Evolutionary conservation across 1,139 yeast genomes (phyloP).

Genomic region (Nakaseomyces glabratus): DNA sequence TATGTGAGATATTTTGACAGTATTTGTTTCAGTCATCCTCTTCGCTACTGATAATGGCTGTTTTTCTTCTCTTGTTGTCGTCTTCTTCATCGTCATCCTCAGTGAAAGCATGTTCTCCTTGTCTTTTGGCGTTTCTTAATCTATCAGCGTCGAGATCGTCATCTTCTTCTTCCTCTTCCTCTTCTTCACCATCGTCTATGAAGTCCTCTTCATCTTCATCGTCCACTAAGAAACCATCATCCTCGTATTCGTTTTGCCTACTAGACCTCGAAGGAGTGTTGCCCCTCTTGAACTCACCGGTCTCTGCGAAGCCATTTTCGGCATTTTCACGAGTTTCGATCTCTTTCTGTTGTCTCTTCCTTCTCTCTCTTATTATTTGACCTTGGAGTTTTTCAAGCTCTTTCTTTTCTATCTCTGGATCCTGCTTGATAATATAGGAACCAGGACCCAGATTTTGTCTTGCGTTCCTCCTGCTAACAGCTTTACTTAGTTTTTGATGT

Average conservation of each 20-base stretch:
- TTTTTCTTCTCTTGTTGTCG: conserved; percentile 38
- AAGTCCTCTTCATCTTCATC: conserved; percentile 44
- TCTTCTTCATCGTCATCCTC: conserved; percentile 30
- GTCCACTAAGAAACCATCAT: conserved; percentile 35
- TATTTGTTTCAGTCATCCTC: conserved; percentile 43
- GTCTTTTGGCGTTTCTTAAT: conserved; percentile 49
- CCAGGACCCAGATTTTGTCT: conserved; percentile 44
- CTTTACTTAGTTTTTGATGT: conserved; percentile 70
- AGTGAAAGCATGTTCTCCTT: conserved; percentile 40
- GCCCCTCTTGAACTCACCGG: conserved; percentile 2
- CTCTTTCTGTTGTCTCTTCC: conserved; percentile 53
- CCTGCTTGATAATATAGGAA: conserved; percentile 70
- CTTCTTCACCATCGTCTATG: conserved; percentile 40
- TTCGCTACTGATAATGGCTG: conserved; percentile 50
- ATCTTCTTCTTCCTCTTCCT: conserved; percentile 32
- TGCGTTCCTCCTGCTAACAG: conserved; percentile 60
- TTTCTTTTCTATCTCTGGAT: conserved; percentile 79
- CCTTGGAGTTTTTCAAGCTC: conserved; percentile 74
- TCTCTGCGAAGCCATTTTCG: conserved; percentile 10
- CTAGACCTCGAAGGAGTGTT: conserved; percentile 21
- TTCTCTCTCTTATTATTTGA: conserved; percentile 57
- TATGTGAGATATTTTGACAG: too few relatives aligned
- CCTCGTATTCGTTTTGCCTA: conserved; percentile 37
- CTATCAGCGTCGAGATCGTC: conserved; percentile 59
- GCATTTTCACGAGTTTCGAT: conserved; percentile 39